phyloP scores from a whole-genome alignment of 1,139 yeast species.

The Arxiozyma bovina region DNA sequence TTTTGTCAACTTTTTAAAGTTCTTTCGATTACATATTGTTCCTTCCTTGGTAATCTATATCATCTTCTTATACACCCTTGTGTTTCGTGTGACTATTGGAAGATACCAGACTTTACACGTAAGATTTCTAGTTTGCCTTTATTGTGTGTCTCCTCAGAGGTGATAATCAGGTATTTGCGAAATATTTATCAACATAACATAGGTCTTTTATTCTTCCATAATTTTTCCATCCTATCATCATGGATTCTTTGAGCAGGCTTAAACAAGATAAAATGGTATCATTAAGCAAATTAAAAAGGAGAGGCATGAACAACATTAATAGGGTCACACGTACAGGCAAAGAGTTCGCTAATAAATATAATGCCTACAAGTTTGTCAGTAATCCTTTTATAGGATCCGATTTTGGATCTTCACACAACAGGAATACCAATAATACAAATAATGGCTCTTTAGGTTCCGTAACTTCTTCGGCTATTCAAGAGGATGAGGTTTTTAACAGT shows the following conservation, averaged over 20 bases:
- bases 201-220: not conserved
- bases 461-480: not conserved
- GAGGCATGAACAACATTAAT: slow-evolving; percentile 12
- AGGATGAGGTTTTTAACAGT: not conserved
- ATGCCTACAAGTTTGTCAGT: slow-evolving; percentile 1
- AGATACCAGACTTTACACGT: not conserved
- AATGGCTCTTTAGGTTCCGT: not conserved
- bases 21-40: no score
- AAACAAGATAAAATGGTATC: slow-evolving; percentile 8
- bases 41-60: no score
- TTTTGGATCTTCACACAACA: not conserved
- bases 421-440: not conserved
- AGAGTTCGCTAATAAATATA: slow-evolving; percentile 9
- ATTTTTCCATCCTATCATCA: not conserved
- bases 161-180: not conserved
- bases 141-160: not conserved
- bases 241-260: slow-evolving; percentile 1
- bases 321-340: slow-evolving; percentile 12
- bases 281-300: slow-evolving; percentile 10
- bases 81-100: not conserved
- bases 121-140: not conserved
- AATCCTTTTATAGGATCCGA: not conserved
- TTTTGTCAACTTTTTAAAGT: not conserved
- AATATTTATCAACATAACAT: not conserved
- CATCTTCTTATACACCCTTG: not conserved